phyloP scores from a whole-genome alignment of 2,329 filamentous ascomycete species.

The Acrodontium crateriforme region DNA sequence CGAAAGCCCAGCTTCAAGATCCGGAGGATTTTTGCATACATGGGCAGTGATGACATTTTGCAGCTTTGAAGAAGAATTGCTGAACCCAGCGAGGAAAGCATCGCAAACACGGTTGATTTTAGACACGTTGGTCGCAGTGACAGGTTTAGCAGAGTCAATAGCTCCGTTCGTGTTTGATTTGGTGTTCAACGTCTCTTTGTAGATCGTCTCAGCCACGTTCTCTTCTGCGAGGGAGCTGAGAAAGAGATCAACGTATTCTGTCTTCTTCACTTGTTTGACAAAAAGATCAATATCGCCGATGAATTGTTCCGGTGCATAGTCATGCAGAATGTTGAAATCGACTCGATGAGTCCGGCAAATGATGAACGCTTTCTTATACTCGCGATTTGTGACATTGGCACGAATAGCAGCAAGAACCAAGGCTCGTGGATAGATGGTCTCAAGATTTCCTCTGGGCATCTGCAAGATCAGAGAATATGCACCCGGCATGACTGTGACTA shows the following conservation, averaged over 20 bases:
- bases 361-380: conserved; percentile 73
- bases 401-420: conserved; percentile 86
- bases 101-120: conserved; percentile 89
- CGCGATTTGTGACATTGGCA: conserved; percentile 60
- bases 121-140: conserved; percentile 9
- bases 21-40: conserved; percentile 84
- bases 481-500: conserved; percentile 81
- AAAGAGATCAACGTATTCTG: conserved; percentile 78
- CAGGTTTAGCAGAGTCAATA: background rate
- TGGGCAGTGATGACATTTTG: conserved; percentile 92
- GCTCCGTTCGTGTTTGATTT: conserved; percentile 5
- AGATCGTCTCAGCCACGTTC: conserved; percentile 87
- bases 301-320: conserved; percentile 81
- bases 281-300: conserved; percentile 62
- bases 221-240: conserved; percentile 51
- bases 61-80: conserved; percentile 49
- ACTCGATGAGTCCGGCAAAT: conserved; percentile 87
- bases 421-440: conserved; percentile 86
- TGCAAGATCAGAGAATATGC: conserved; percentile 77
- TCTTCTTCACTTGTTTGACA: conserved; percentile 68
- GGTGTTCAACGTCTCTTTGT: conserved; percentile 59
- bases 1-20: conserved; percentile 68
- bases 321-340: conserved; percentile 94
- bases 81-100: conserved; percentile 58
- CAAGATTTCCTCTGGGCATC: conserved; percentile 90